Evolutionary conservation across 169 alveolate genomes (phyloP), one percentile per base, ranked within the genome.

Genomic region (Cyclospora cayetanensis): DNA sequence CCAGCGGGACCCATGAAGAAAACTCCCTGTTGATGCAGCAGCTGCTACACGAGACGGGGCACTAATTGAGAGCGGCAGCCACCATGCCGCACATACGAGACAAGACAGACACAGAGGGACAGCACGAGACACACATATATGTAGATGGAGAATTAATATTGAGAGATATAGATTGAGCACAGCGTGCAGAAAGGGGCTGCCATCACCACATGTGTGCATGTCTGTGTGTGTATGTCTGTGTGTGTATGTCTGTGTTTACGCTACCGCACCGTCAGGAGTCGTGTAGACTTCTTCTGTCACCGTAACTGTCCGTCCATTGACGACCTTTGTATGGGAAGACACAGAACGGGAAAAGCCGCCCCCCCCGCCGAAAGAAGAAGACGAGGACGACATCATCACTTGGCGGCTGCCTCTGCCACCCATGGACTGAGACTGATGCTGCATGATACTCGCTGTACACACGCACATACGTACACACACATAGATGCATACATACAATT

Each of bases 291-390:
- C 87, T 53, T 88, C 93, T 4, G 93, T 88, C 31, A 52, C 80
- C 27, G 93, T 88, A 0, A 88, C 93, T 4, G 65, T 68, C 25
- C 93, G 41, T 5, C 93, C 93, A 43, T 88, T 88, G 31, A 88
- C 87, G 46, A 76, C 43, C n/a, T 65, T 55, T 4, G 93, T 88
- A 0, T 68, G 39, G 29, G 93, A 22, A 1, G 93, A 88, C 12
- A 41, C 50, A 0, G 88, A 66, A 3, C 77, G 53, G 60, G 87
- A 34, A 34, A 88, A 15, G 42, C 93, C 93, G 18, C 93, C 93
- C 0, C 29, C 11, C 1, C 91, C 91, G 0, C 52, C 34, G 1
- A 27, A 39, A 25, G 76, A 66, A n/a, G 77, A 42, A 22, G 65
- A 46, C 25, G 60, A 35, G 34, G 66, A 11, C 27, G 52, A 25